phyloP scores from a whole-genome alignment of 116 monocot species.

The Dioscorea cayenensis region DNA sequence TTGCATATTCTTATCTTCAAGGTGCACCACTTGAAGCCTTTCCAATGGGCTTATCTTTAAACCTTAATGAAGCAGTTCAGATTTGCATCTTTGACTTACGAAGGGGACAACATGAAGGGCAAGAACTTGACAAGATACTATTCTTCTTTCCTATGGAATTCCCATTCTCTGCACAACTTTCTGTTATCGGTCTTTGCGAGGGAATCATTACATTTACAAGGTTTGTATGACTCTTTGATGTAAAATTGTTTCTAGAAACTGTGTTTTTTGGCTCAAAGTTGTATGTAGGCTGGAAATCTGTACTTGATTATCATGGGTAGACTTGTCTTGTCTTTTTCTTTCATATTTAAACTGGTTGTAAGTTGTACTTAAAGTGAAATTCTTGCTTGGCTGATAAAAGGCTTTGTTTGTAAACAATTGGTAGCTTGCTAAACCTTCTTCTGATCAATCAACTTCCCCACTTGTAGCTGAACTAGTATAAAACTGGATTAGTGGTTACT shows the following conservation, averaged over 20 bases:
- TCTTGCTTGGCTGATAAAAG: no score
- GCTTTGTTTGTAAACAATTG: no score
- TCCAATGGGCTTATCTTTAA: constrained; percentile 42
- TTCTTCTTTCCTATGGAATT: constrained; percentile 79
- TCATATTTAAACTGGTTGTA: neutral
- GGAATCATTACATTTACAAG: constrained; percentile 96
- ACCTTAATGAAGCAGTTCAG: constrained; percentile 46
- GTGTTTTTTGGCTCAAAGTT: neutral
- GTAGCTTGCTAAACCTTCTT: no score
- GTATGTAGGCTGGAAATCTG: neutral
- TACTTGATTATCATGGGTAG: neutral
- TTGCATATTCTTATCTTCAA: neutral
- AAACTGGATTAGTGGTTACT: no score
- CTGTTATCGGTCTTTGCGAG: constrained; percentile 85
- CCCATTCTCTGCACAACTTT: constrained; percentile 63
- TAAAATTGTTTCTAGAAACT: neutral
- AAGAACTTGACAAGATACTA: constrained; percentile 94
- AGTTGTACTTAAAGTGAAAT: no score
- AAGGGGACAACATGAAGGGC: constrained; percentile 91
- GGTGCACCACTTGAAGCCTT: constrained; percentile 3
- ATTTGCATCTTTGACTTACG: constrained; percentile 84
- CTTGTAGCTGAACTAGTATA: no score
- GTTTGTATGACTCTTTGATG: constrained; percentile 15
- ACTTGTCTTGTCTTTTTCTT: neutral
- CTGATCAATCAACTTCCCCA: no score